phyloP scores from a whole-genome alignment of 78 protist species.

The Dictyostelium purpureum region DNA sequence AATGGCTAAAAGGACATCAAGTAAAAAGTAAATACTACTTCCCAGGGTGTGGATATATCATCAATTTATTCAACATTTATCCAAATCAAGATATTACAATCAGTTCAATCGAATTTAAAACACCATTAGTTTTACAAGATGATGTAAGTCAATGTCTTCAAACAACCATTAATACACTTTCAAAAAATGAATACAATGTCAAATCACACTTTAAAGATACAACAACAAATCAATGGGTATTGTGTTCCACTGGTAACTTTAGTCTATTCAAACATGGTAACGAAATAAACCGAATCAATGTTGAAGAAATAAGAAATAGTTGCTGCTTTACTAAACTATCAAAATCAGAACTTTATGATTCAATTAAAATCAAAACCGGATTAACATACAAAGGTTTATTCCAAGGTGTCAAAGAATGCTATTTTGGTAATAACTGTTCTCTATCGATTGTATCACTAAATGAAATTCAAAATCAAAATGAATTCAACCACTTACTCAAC shows the following conservation, averaged over 20 bases:
- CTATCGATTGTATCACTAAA: neutral
- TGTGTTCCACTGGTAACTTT: neutral
- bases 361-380: neutral
- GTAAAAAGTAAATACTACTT: neutral
- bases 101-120: neutral
- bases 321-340: too few species aligned
- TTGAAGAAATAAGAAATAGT: too few species aligned
- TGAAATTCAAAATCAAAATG: neutral
- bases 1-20: slow-evolving; percentile 32
- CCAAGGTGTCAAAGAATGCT: neutral
- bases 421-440: slow-evolving; percentile 1
- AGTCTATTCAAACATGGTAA: too few species aligned
- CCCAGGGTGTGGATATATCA: slow-evolving; percentile 20
- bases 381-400: neutral
- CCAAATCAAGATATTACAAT: neutral
- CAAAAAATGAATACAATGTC: slow-evolving; percentile 4
- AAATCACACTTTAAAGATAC: slow-evolving; percentile 4
- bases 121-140: slow-evolving; percentile 32
- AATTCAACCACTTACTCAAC: too few species aligned
- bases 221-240: neutral
- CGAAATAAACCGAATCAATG: too few species aligned
- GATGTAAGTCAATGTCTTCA: slow-evolving; percentile 16
- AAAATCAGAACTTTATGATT: neutral
- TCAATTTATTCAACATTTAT: neutral
- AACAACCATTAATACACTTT: neutral